Evolutionary conservation across 116 monocot species (phyloP).

Genomic region (Phalaenopsis hybrid): DNA sequence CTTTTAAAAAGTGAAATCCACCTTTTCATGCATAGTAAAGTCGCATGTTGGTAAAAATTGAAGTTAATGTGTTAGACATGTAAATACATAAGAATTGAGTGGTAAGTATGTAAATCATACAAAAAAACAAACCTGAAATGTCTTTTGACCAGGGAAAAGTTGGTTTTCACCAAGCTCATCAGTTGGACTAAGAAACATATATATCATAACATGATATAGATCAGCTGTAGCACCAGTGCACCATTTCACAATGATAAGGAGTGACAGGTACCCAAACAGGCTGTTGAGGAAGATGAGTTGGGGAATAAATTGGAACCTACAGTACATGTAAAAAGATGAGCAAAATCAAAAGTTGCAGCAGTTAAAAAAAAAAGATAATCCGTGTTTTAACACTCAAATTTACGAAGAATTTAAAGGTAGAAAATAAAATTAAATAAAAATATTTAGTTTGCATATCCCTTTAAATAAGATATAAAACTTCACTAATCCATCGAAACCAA

Average conservation of each 20-base stretch:
- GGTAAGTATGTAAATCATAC: neutral
- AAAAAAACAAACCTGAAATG: constrained; percentile 52
- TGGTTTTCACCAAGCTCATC: constrained; percentile 99
- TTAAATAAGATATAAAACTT: neutral
- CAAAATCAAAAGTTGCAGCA: neutral
- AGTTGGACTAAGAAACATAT: constrained; percentile 99
- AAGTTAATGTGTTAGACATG: too few relatives aligned
- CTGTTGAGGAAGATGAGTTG: constrained; percentile 97
- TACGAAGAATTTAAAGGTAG: neutral
- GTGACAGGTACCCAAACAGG: constrained; percentile 92
- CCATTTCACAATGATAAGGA: constrained; percentile 96
- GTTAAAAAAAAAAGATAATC: neutral
- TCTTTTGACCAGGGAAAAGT: constrained; percentile 86
- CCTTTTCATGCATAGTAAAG: too few relatives aligned
- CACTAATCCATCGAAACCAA: neutral
- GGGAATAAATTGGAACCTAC: constrained; percentile 90
- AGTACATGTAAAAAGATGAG: constrained; percentile 5
- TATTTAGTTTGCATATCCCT: neutral
- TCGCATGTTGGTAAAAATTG: too few relatives aligned
- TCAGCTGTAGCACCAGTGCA: constrained; percentile 91
- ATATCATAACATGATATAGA: constrained; percentile 99
- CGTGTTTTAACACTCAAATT: neutral
- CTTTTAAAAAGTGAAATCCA: too few relatives aligned
- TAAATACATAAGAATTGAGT: neutral
- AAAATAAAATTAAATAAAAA: neutral